Evolutionary conservation across 768 basidiomycete species (phyloP), one percentile per base, ranked within the genome.

Genomic region (Lepiota venenata): DNA sequence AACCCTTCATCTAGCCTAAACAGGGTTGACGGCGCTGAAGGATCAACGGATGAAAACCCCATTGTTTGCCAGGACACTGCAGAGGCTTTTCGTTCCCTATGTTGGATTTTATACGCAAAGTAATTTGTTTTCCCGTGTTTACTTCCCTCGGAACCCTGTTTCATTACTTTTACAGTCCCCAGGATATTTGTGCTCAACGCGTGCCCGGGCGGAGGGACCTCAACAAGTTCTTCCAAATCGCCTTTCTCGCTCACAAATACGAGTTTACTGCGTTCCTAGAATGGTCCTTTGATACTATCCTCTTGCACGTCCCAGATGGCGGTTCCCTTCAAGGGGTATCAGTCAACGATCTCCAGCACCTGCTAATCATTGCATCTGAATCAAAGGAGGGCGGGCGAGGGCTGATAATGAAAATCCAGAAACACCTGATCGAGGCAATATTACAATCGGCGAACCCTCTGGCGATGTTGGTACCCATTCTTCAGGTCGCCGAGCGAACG

Each of bases 61-160:
- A 29, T 46, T 7, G 7, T 46, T 29, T 46, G 45, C 27, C 48
- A 54, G 2, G 61, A 61, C 29, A 40, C 41, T 12, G 47, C 44
- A 29, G 56, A 55, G 3, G 58, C 61, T 12, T 58, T 64, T 20
- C 55, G 61, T 25, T 58, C 58, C 11, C 40, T 59, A 16, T 64
- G 62, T 20, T 64, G 59, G 60, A 47, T 46, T 38, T 45, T 63
- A 18, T 64, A 61, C 38, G 58, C 63, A 4, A 46, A 55, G 61
- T 64, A 53, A 4, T 60, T 46, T 3, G 2, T 8, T 32, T 32
- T 14, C 38, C 37, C 27, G 18, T 25, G 8, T 3, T 8, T 27
- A 7, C 3, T 1, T 8, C 16, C 11, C 25, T 25, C 5, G 25
- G 4, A 10, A 39, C 12, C 12, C 35, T 21, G 4, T 37, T 16